phyloP scores from a whole-genome alignment of 1,139 yeast genomes.

The Arxiozyma heterogenica region DNA sequence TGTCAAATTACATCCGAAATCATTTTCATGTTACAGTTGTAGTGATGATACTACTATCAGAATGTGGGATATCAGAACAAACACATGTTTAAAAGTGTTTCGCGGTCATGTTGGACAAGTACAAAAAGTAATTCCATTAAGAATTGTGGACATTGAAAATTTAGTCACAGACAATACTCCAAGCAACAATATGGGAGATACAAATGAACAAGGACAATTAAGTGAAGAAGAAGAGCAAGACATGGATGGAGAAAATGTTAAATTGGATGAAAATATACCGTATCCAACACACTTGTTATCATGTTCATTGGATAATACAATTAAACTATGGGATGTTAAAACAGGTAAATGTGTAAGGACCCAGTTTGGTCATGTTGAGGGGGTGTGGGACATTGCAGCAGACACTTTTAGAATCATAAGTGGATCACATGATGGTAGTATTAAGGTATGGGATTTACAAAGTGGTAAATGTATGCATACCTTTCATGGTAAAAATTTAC shows the following conservation, averaged over 20 bases:
- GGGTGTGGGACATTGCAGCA: conserved; percentile 94
- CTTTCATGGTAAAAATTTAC: conserved; percentile 47
- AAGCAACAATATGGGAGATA: conserved; percentile 2
- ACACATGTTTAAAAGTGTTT: conserved; percentile 68
- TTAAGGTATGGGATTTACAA: conserved; percentile 94
- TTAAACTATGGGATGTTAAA: conserved; percentile 82
- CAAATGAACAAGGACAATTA: neutral
- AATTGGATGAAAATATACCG: conserved; percentile 27
- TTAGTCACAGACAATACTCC: conserved; percentile 31
- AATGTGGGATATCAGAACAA: conserved; percentile 86
- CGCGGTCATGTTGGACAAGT: conserved; percentile 68
- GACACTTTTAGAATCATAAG: conserved; percentile 89
- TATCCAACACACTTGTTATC: conserved; percentile 78
- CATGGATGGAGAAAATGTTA: conserved; percentile 10
- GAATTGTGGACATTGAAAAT: conserved; percentile 38
- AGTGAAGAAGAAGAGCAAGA: conserved; percentile 4
- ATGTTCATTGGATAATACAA: conserved; percentile 86
- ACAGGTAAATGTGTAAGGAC: conserved; percentile 86
- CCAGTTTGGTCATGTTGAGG: conserved; percentile 94
- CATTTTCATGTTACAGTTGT: conserved; percentile 75
- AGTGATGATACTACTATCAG: conserved; percentile 87
- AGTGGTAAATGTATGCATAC: conserved; percentile 91
- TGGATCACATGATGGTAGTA: conserved; percentile 85
- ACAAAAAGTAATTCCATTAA: conserved; percentile 79
- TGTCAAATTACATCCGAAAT: conserved; percentile 74